A percentile compares a stretch with the other conserved stretches of the same genome.
Evolutionary conservation across 2,329 filamentous ascomycete genomes (phyloP).

Genomic region (Sclerotinia nivalis): DNA sequence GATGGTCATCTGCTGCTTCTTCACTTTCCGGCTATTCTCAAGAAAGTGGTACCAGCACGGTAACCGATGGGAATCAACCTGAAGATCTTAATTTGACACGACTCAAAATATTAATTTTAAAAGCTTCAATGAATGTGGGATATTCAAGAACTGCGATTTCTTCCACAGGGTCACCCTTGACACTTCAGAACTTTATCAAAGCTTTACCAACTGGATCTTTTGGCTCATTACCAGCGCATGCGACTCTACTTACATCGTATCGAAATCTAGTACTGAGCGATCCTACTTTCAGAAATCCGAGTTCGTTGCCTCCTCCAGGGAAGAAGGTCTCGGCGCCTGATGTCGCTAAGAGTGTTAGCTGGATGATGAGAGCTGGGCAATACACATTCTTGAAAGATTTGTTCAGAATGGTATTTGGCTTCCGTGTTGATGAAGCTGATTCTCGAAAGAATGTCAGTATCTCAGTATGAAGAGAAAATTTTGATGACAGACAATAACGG

Average conservation of each 20-base stretch:
- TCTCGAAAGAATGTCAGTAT: conserved; percentile 65
- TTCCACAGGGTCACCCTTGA: conserved; percentile 46
- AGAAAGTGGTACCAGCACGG: conserved; percentile 66
- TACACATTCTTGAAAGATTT: conserved; percentile 81
- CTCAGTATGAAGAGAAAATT: conserved; percentile 47
- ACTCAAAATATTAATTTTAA: conserved; percentile 76
- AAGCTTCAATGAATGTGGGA: conserved; percentile 82
- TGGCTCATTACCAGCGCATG: conserved; percentile 69
- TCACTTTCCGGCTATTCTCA: conserved; percentile 80
- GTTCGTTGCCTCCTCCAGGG: conserved; percentile 56
- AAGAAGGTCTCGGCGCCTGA: conserved; percentile 69
- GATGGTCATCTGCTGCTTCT: conserved; percentile 70
- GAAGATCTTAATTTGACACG: conserved; percentile 78
- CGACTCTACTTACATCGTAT: conserved; percentile 73
- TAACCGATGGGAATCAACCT: conserved; percentile 61
- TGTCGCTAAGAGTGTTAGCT: conserved; percentile 74
- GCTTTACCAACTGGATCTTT: conserved; percentile 75
- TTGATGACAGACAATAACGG: neutral
- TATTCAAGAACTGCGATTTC: conserved; percentile 59
- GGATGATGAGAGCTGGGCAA: conserved; percentile 70
- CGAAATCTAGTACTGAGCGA: conserved; percentile 77
- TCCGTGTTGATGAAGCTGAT: conserved; percentile 75
- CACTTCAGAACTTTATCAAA: conserved; percentile 75
- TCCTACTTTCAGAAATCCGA: conserved; percentile 59
- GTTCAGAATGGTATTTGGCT: conserved; percentile 82